Percentiles rank a stretch among this genome's conserved stretches.
Conservation (phyloP, 208 protist species). For the Naegleria fowleri region DNA sequence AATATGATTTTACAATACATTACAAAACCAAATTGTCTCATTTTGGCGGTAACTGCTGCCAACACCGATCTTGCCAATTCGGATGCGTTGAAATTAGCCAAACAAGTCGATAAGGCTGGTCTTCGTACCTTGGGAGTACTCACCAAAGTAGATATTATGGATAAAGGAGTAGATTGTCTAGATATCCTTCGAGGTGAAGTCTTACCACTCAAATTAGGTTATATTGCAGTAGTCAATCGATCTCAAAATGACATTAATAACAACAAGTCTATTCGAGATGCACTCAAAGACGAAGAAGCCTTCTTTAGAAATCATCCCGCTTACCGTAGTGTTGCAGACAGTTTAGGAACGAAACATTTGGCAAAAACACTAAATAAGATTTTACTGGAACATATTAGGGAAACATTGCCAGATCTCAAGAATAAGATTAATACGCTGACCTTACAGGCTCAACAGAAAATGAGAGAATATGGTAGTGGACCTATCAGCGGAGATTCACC, state of each 20-base stretch:
- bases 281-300: slow-evolving; percentile 70
- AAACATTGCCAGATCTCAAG: slow-evolving; percentile 84
- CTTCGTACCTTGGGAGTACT: background rate
- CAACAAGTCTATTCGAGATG: slow-evolving; percentile 69
- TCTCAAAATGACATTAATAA: slow-evolving; percentile 93
- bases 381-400: slow-evolving; percentile 89
- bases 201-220: slow-evolving; percentile 89
- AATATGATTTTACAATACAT: background rate
- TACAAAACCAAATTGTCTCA: background rate
- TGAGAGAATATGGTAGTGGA: slow-evolving; percentile 73
- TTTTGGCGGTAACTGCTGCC: background rate
- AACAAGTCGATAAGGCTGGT: background rate
- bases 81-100: background rate
- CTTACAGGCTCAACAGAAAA: slow-evolving; percentile 71
- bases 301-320: slow-evolving; percentile 85
- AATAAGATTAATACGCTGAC: slow-evolving; percentile 72
- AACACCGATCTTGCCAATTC: background rate
- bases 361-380: slow-evolving; percentile 78
- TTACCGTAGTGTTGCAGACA: slow-evolving; percentile 71
- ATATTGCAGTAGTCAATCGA: slow-evolving; percentile 96
- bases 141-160: background rate
- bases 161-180: slow-evolving; percentile 48
- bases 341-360: slow-evolving; percentile 75
- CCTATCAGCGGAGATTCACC: slow-evolving; percentile 36
- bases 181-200: slow-evolving; percentile 88